These are phyloP conservation scores for Juglanconis sp. DNA, from an alignment of 2,329 filamentous ascomycete genomes.

Conservation along the genomic window DNA sequence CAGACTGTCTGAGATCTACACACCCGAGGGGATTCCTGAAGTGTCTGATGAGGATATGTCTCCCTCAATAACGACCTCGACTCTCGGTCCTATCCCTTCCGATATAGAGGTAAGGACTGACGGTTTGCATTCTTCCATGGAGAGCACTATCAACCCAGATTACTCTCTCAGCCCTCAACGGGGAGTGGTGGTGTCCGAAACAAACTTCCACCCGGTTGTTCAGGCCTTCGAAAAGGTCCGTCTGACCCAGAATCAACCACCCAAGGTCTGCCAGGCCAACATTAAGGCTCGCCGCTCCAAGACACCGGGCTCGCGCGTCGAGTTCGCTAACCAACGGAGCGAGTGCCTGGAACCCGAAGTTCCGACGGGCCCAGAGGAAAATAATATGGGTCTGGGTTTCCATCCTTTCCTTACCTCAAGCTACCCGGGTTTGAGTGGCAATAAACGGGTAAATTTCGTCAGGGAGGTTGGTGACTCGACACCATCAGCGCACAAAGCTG, in stretches of 20 bases:
- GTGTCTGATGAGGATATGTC: background rate
- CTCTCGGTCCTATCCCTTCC: background rate
- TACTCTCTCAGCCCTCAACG: background rate
- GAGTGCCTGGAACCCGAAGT: background rate
- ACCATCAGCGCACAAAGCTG: background rate
- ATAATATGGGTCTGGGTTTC: background rate
- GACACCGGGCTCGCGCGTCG: background rate
- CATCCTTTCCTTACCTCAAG: background rate
- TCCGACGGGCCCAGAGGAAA: background rate
- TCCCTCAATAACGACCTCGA: background rate
- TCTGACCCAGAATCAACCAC: background rate
- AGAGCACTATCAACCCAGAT: background rate
- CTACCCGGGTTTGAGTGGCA: background rate
- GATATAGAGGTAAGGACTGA: background rate
- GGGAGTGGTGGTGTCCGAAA: background rate
- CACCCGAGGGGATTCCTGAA: background rate
- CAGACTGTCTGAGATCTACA: background rate
- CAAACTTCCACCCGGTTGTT: too few species aligned
- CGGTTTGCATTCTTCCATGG: background rate
- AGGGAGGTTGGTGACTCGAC: background rate
- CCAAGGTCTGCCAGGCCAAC: background rate
- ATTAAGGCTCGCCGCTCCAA: background rate
- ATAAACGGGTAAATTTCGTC: background rate
- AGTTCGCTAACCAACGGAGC: background rate
- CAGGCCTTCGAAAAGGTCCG: background rate